Evolutionary conservation across 768 basidiomycete genomes (phyloP).

Genomic region (Cystofilobasidium ferigula): DNA sequence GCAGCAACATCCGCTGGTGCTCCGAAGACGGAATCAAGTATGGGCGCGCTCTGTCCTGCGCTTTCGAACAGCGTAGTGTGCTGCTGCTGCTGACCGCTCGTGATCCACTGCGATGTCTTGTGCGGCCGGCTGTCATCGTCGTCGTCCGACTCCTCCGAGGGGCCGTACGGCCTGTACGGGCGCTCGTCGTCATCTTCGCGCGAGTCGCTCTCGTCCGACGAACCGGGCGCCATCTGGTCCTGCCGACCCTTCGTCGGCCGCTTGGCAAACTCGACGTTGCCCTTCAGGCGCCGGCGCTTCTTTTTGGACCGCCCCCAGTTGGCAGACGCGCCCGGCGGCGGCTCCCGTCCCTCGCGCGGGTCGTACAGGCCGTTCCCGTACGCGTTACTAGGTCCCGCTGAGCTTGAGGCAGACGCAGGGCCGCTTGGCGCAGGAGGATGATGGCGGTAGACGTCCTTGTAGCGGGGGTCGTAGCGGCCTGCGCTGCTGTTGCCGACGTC

Average conservation of each 20-base stretch:
- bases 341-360: not conserved
- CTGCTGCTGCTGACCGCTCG: too few species aligned
- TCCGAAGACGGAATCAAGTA: too few species aligned
- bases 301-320: not conserved
- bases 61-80: too few species aligned
- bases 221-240: not conserved
- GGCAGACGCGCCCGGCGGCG: not conserved
- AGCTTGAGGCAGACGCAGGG: too few species aligned
- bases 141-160: not conserved
- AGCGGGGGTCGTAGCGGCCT: too few species aligned
- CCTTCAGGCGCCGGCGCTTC: not conserved
- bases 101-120: too few species aligned
- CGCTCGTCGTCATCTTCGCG: not conserved
- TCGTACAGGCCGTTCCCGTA: not conserved
- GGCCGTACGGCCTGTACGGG: not conserved
- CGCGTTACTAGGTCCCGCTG: too few species aligned
- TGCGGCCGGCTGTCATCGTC: not conserved
- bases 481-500: too few species aligned
- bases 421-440: too few species aligned
- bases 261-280: conserved; percentile 1
- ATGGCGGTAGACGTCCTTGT: too few species aligned
- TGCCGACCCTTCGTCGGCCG: not conserved
- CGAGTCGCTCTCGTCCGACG: not conserved
- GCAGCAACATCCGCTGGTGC: too few species aligned
- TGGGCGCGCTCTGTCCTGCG: too few species aligned